Base-by-base conservation (phyloP, 345 rosid species). In the Psidium friedrichsthalianum region DNA sequence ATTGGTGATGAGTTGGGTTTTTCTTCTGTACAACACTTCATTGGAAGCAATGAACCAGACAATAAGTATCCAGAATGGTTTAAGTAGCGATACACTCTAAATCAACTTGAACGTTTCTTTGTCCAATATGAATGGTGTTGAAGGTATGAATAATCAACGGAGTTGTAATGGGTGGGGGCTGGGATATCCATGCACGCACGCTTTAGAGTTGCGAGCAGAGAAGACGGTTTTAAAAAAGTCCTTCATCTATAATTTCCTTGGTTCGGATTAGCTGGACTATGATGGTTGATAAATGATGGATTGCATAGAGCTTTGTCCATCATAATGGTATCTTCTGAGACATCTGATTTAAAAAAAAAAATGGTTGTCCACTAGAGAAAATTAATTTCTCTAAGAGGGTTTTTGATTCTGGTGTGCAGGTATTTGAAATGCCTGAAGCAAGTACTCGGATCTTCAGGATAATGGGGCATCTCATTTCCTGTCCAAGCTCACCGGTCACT, bases 391-490 rank as follows among this genome's bases (percentile, higher is more conserved):
- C 80, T 3, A 85, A 15, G 32, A 57, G 51, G 32, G 56, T 15
- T 57, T 32, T 0, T 8, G 10, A 44, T 42, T 6, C 11, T 47
- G 44, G 10, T 20, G 42, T 29, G 29, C 55, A 85, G 89, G 85
- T 87, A 21, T 85, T 87, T 76, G 89, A 87, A 24, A 87, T 87
- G 89, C 89, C 89, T 27, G 89, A 87, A 83, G 83, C 87, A 53
- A 36, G n/a, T 84, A 9, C 74, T 87, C 69, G 89, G 89, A 44
- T 85, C 42, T 85, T 85, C 85, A 87, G 5, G 89, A 87, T 49
- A 87, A 87, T 85, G 32, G 89, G 89, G 87, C 89, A 40, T 85
- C 89, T 32, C 59, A 87, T 36, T 87, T 82, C 49, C 87, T 87
- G 16, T 82, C 89, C 36, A 85, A 84, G 42, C 87, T 87, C 21